Evolutionary conservation across 441 rosid species (phyloP).

Genomic region (Aquilaria agallochum): DNA sequence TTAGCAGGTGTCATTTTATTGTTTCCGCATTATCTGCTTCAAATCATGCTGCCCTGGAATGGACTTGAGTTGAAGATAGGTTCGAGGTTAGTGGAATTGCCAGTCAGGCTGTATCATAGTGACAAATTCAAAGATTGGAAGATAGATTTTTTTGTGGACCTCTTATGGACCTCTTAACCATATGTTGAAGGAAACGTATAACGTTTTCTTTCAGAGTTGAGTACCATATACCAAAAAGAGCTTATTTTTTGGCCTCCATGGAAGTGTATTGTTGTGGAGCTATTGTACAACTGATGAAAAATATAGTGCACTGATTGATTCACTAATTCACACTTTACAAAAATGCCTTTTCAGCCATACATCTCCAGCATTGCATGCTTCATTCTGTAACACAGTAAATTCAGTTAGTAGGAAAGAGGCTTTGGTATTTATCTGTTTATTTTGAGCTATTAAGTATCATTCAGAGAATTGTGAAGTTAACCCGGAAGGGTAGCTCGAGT

Average conservation of each 20-base stretch:
- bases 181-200: slow-evolving; percentile 12
- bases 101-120: slow-evolving; percentile 37
- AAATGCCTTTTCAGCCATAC: no score
- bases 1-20: slow-evolving; percentile 35
- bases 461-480: no score
- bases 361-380: no score
- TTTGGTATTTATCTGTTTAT: neutral
- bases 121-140: slow-evolving; percentile 19
- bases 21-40: slow-evolving; percentile 22
- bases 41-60: slow-evolving; percentile 12
- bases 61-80: slow-evolving; percentile 15
- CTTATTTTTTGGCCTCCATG: slow-evolving; percentile 13
- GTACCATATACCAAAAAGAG: slow-evolving; percentile 14
- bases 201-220: slow-evolving; percentile 2
- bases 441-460: neutral
- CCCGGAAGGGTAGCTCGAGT: no score
- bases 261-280: slow-evolving; percentile 14
- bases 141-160: slow-evolving; percentile 5
- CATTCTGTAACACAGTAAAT: neutral
- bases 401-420: neutral
- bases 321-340: slow-evolving; percentile 7
- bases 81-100: slow-evolving; percentile 19
- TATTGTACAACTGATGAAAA: slow-evolving; percentile 17
- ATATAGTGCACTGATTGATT: slow-evolving; percentile 18
- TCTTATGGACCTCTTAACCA: slow-evolving; percentile 17